Evolutionary conservation across 176 grass and related monocot species (phyloP).

Genomic region (Avena atlantica): DNA sequence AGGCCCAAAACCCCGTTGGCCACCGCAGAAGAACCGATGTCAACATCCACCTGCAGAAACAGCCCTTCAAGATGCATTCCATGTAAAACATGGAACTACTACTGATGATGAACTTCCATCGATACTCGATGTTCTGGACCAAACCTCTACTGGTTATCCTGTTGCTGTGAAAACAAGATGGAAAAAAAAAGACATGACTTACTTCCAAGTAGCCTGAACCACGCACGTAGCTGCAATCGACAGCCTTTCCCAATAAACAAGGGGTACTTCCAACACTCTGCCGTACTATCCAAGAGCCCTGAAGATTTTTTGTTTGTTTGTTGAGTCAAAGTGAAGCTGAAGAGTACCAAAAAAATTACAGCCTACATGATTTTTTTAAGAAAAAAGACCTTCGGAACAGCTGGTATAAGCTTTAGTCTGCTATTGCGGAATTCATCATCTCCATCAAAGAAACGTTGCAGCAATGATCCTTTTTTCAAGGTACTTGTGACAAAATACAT

Average conservation of each 20-base stretch:
- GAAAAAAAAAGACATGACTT: slow-evolving; percentile 38
- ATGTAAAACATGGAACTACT: neutral
- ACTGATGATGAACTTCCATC: neutral
- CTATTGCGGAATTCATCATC: slow-evolving; percentile 96
- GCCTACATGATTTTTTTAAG: neutral
- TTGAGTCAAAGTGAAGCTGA: neutral
- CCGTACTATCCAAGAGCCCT: slow-evolving; percentile 99
- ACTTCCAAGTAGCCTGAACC: slow-evolving; percentile 80
- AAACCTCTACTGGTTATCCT: neutral
- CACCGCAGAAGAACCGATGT: slow-evolving; percentile 92
- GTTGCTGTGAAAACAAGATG: too few species aligned
- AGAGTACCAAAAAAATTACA: neutral
- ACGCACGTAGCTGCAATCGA: slow-evolving; percentile 86
- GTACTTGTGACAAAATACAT: slow-evolving; percentile 77
- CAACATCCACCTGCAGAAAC: slow-evolving; percentile 76
- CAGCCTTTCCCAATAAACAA: slow-evolving; percentile 91
- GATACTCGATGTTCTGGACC: slow-evolving; percentile 10
- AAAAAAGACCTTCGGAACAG: slow-evolving; percentile 76
- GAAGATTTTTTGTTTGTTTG: neutral
- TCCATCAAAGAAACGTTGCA: slow-evolving; percentile 90
- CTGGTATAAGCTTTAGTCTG: slow-evolving; percentile 91
- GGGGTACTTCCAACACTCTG: slow-evolving; percentile 90
- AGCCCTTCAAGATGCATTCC: neutral
- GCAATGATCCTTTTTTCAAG: slow-evolving; percentile 69
- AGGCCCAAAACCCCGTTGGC: slow-evolving; percentile 94